These are phyloP conservation scores for Penicillium malachiteum DNA, from an alignment of 495 filamentous ascomycete genomes.

Conservation along the genomic window DNA sequence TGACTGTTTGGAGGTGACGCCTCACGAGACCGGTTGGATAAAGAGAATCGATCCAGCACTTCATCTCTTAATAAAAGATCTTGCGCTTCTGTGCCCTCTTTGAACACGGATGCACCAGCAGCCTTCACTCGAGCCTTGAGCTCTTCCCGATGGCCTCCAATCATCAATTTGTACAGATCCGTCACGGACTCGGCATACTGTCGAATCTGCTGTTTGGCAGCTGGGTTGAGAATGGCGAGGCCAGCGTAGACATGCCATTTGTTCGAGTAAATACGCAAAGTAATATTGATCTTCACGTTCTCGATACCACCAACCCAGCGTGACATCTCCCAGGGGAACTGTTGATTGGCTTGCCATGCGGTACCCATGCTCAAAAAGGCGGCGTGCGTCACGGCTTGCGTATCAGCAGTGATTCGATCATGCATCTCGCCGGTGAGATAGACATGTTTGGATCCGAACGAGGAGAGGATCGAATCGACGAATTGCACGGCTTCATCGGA, in stretches of 20 bases:
- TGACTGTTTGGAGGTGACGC: slow-evolving; percentile 83
- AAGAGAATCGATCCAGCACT: slow-evolving; percentile 81
- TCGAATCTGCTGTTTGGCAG: slow-evolving; percentile 84
- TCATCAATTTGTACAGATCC: slow-evolving; percentile 94
- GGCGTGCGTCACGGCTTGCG: slow-evolving; percentile 95
- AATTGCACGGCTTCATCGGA: slow-evolving; percentile 72
- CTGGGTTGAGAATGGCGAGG: slow-evolving; percentile 91
- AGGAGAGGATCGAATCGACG: slow-evolving; percentile 76
- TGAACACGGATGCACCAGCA: slow-evolving; percentile 80
- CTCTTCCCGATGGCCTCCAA: slow-evolving; percentile 76
- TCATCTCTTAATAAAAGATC: slow-evolving; percentile 76
- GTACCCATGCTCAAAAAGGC: slow-evolving; percentile 97
- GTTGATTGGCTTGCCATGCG: slow-evolving; percentile 87
- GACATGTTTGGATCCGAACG: slow-evolving; percentile 78
- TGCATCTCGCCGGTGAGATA: slow-evolving; percentile 82
- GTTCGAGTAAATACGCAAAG: slow-evolving; percentile 92
- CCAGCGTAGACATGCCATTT: slow-evolving; percentile 99
- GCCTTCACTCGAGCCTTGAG: slow-evolving; percentile 74
- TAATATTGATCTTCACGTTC: slow-evolving; percentile 99
- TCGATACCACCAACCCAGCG: slow-evolving; percentile 96
- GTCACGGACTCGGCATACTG: slow-evolving; percentile 93
- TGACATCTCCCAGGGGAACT: slow-evolving; percentile 93
- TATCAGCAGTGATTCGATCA: slow-evolving; percentile 96
- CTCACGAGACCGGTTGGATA: slow-evolving; percentile 61
- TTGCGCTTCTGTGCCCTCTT: slow-evolving; percentile 50